These are phyloP conservation scores for rapeseed (Brassica napus) DNA, from an alignment of 345 rosid species.

Conservation along the genomic window DNA sequence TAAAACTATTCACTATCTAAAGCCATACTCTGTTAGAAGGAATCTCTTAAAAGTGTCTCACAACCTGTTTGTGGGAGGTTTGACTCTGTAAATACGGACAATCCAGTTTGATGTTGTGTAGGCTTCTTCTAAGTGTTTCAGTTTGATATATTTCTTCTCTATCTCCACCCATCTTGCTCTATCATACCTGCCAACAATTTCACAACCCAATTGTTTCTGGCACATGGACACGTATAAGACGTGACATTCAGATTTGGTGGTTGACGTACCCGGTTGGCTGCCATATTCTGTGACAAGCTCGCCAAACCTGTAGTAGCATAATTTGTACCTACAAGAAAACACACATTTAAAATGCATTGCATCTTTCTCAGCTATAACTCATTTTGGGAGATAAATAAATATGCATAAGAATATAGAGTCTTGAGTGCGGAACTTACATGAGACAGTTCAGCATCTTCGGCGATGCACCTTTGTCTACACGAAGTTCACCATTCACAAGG, in stretches of 20 bases:
- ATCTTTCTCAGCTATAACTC: background rate
- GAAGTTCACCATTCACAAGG: constrained; percentile 96
- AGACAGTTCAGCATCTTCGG: constrained; percentile 99
- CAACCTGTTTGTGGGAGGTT: constrained; percentile 94
- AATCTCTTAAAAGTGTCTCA: constrained; percentile 39
- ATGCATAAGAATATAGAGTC: background rate
- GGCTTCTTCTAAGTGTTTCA: constrained; percentile 92
- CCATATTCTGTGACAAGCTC: constrained; percentile 93
- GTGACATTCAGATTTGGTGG: background rate
- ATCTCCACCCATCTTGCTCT: constrained; percentile 98
- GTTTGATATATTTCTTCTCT: constrained; percentile 90
- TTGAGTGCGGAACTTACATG: constrained; percentile 65
- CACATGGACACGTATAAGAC: background rate
- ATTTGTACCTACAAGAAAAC: constrained; percentile 73
- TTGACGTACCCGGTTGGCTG: constrained; percentile 85
- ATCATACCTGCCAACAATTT: constrained; percentile 63
- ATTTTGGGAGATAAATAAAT: background rate
- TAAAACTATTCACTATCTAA: constrained; percentile 35
- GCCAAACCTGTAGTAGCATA: constrained; percentile 93
- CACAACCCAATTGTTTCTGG: constrained; percentile 11
- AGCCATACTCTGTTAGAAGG: background rate
- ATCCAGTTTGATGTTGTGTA: constrained; percentile 98
- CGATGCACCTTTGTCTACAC: constrained; percentile 97
- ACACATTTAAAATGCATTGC: constrained; percentile 12
- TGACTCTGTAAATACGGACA: constrained; percentile 92